Conservation (phyloP, 768 basidiomycete genomes). For the Hortiboletus campestris region DNA sequence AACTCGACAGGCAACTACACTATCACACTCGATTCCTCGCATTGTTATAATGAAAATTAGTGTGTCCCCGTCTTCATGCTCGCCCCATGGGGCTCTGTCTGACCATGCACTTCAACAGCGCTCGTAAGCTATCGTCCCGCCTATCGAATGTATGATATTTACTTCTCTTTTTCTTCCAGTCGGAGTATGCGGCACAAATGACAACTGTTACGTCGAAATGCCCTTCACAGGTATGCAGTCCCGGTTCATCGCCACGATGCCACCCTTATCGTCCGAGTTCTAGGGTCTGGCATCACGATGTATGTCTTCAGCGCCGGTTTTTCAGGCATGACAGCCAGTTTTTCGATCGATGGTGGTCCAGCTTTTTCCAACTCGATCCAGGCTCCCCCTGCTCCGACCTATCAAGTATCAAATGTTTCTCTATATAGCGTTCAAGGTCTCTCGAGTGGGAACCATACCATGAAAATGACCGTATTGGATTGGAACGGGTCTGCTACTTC, state of each 20-base stretch:
- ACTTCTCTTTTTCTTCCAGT: slow-evolving; percentile 5
- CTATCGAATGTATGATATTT: neutral
- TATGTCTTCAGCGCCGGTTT: slow-evolving; percentile 24
- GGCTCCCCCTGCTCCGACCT: slow-evolving; percentile 10
- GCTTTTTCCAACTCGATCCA: neutral
- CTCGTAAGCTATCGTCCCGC: slow-evolving; percentile 12
- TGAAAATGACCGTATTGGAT: slow-evolving; percentile 21
- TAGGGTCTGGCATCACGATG: slow-evolving; percentile 28
- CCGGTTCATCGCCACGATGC: neutral
- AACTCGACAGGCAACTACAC: slow-evolving; percentile 21
- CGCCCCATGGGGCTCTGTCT: neutral
- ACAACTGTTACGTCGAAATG: slow-evolving; percentile 18
- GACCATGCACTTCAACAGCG: slow-evolving; percentile 6
- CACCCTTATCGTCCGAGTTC: neutral
- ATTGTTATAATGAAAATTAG: slow-evolving; percentile 28
- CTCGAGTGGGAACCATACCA: slow-evolving; percentile 13
- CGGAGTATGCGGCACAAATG: slow-evolving; percentile 7
- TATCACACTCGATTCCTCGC: slow-evolving; percentile 15
- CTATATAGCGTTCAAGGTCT: slow-evolving; percentile 19
- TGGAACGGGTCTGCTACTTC: slow-evolving; percentile 17
- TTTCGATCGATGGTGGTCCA: slow-evolving; percentile 16
- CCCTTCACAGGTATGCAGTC: slow-evolving; percentile 20
- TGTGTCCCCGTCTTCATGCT: slow-evolving; percentile 4
- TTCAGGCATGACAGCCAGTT: slow-evolving; percentile 22
- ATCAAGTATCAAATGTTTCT: slow-evolving; percentile 22